A percentile compares a stretch with the other conserved stretches of the same genome.
Evolutionary conservation across 2,329 filamentous ascomycete genomes (phyloP).

Genomic region (Monosporascus sp.): DNA sequence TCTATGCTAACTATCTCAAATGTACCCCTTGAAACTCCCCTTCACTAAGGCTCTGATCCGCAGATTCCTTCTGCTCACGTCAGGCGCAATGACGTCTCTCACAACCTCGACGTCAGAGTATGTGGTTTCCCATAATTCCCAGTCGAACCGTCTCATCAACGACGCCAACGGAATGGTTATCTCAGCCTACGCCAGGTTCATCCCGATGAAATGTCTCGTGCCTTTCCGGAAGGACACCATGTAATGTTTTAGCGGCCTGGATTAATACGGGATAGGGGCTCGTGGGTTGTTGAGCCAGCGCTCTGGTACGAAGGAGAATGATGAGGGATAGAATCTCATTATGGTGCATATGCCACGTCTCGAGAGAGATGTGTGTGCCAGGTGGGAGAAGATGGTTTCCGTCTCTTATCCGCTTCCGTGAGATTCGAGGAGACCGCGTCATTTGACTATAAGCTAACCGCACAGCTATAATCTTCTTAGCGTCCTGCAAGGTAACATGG

Average conservation of each 20-base stretch:
- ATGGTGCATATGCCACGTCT: constrained; percentile 14
- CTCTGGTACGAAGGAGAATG: constrained; percentile 11
- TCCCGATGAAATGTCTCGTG: constrained; percentile 29
- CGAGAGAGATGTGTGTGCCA: constrained; percentile 9
- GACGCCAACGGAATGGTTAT: constrained; percentile 35
- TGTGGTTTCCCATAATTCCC: constrained; percentile 24
- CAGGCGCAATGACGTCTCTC: too few relatives aligned
- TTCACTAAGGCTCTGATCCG: too few relatives aligned
- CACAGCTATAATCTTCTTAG: too few relatives aligned
- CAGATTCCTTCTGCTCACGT: too few relatives aligned
- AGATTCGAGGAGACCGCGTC: too few relatives aligned
- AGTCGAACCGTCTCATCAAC: constrained; percentile 38
- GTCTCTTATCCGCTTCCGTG: not conserved
- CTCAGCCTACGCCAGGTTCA: constrained; percentile 28
- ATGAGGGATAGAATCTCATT: constrained; percentile 10
- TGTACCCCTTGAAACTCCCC: too few relatives aligned
- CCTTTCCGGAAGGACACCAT: constrained; percentile 29
- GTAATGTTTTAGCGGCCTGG: constrained; percentile 9
- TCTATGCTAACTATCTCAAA: too few relatives aligned
- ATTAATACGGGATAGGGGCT: constrained; percentile 1
- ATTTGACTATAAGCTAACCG: too few relatives aligned
- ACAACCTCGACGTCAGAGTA: constrained; percentile 10
- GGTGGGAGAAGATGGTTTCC: constrained; percentile 11
- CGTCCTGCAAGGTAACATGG: too few relatives aligned
- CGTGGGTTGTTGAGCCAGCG: constrained; percentile 15